These are phyloP conservation scores for Pythium phragmitis DNA, from an alignment of 352 stramenopile genomes.

Conservation along the genomic window DNA sequence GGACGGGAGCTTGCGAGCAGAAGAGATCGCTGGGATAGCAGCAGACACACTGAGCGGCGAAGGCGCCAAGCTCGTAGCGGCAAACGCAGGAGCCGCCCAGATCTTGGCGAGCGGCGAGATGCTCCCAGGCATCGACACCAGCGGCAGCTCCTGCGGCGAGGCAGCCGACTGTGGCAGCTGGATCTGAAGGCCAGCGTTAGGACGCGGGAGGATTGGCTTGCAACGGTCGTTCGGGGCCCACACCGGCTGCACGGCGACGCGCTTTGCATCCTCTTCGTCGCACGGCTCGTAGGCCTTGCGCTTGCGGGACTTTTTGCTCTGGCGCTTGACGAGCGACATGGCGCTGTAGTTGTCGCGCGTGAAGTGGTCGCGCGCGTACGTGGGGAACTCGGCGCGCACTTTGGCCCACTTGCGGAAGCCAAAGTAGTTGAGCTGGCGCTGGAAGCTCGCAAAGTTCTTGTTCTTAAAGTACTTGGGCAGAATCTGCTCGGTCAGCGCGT, in stretches of 20 bases:
- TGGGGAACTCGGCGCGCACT: conserved; percentile 63
- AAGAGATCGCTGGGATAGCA: conserved; percentile 25
- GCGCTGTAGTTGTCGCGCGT: conserved; percentile 82
- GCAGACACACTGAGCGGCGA: conserved; percentile 11
- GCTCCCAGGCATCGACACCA: conserved; percentile 11
- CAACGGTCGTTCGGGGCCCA: conserved; percentile 47
- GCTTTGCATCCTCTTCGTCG: conserved; percentile 43
- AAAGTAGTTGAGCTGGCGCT: conserved; percentile 96
- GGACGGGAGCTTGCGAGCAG: conserved; percentile 25
- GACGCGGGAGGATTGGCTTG: conserved; percentile 65
- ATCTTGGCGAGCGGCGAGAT: conserved; percentile 32
- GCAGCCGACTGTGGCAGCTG: conserved; percentile 4
- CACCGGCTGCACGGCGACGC: conserved; percentile 27
- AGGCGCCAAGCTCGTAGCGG: conserved; percentile 18
- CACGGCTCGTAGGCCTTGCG: conserved; percentile 40
- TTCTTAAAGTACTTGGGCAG: conserved; percentile 96
- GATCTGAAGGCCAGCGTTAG: conserved; percentile 17
- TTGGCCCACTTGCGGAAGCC: conserved; percentile 92
- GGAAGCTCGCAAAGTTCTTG: conserved; percentile 95
- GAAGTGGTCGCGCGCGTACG: conserved; percentile 82
- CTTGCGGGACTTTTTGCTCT: conserved; percentile 85
- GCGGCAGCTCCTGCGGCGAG: conserved; percentile 15
- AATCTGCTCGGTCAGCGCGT: conserved; percentile 84
- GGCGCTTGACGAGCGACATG: conserved; percentile 84
- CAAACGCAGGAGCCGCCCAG: conserved; percentile 12